Percentiles rank a stretch among this genome's conserved stretches.
These are phyloP conservation scores for Chaetoscypha palmicola DNA, from an alignment of 2,329 filamentous ascomycete genomes.

Conservation along the genomic window DNA sequence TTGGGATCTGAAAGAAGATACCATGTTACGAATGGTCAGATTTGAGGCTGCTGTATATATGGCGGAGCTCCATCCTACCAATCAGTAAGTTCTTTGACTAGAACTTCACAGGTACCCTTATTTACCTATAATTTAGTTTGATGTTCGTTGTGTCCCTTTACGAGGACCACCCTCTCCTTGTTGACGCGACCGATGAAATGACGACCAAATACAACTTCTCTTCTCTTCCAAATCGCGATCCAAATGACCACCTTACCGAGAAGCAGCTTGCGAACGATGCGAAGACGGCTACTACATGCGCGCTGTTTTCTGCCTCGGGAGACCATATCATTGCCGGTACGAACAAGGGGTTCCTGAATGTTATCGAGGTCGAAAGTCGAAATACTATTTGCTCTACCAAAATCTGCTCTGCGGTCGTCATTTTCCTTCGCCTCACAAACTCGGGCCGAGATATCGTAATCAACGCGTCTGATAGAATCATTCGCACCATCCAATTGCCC, in stretches of 20 bases:
- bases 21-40: slow-evolving; percentile 70
- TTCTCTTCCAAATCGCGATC: slow-evolving; percentile 70
- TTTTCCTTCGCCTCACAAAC: slow-evolving; percentile 73
- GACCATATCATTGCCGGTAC: slow-evolving; percentile 89
- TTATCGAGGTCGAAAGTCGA: slow-evolving; percentile 76
- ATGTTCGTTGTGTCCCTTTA: slow-evolving; percentile 88
- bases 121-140: slow-evolving; percentile 45
- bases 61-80: slow-evolving; percentile 86
- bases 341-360: slow-evolving; percentile 92
- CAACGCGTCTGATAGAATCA: slow-evolving; percentile 91
- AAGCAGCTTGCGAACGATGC: slow-evolving; percentile 88
- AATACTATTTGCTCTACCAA: slow-evolving; percentile 86
- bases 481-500: slow-evolving; percentile 84
- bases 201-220: slow-evolving; percentile 72
- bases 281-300: slow-evolving; percentile 90
- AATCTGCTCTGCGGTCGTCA: slow-evolving; percentile 79
- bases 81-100: slow-evolving; percentile 54
- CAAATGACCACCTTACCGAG: slow-evolving; percentile 64
- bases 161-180: slow-evolving; percentile 84
- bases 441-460: slow-evolving; percentile 84
- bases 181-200: slow-evolving; percentile 66
- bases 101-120: too few relatives aligned
- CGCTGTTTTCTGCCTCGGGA: slow-evolving; percentile 78
- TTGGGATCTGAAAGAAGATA: slow-evolving; percentile 78
- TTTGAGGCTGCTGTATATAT: slow-evolving; percentile 94